Evolutionary conservation across 805 yeast species (phyloP), one percentile per base, ranked within the genome.

Genomic region (Saccharomyces eubayanus): DNA sequence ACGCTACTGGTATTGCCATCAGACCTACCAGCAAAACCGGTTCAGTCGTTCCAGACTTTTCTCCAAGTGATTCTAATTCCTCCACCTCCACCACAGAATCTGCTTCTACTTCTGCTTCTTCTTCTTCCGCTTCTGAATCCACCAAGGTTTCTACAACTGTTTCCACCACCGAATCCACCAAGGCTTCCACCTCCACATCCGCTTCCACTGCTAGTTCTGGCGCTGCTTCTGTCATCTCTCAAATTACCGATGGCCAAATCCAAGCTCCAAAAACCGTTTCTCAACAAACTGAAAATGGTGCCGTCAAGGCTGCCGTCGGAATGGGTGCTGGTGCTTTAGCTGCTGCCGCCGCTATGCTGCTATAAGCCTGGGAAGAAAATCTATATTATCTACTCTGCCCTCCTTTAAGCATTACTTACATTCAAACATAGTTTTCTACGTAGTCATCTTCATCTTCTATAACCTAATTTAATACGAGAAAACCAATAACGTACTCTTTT

Each of bases 201-300:
- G 47, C 58, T 10, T 63, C 66, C 55, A 50, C 59, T 40, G 60
- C 56, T 45, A 49, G 59, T 2, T 43, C 53, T 8, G 45, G 28
- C 14, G 41, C 24, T 16, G 56, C 51, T 48, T 53, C 57, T 30
- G 48, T 56, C 36, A 28, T 48, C 53, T 51, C 55, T 36, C 55
- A 53, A 41, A 51, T 48, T 52, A 28, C 48, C 48, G 60, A 59
- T 43, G 60, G 63, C 41, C 57, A 57, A 47, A 53, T 57, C 40
- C 58, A 59, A 51, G 57, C 61, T 36, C 46, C 50, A 27, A 21
- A 47, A n/a, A 51, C 54, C 16, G 48, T 46, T 16, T 28, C 45
- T 11, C 48, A 55, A 47, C 53, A 59, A 43, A 43, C 60, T 20
- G 62, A 49, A 24, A 66, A 66, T 56, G 71, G 66, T 57, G 70